Evolutionary conservation across 2,329 filamentous ascomycete species (phyloP).

Genomic region (Claviceps capensis): DNA sequence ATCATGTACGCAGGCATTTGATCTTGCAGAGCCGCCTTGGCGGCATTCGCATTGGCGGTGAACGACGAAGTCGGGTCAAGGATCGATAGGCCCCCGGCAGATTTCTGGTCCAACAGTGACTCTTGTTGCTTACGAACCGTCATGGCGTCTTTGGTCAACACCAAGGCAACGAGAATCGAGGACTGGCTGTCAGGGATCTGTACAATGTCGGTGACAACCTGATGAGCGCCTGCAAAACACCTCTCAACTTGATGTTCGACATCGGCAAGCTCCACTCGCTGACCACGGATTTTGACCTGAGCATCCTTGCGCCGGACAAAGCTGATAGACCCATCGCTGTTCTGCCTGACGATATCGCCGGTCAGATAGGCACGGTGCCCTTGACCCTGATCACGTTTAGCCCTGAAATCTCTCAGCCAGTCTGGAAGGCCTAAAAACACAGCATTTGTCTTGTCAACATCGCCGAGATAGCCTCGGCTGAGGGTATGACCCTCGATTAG

Average conservation of each 20-base stretch:
- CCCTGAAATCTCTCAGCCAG: slow-evolving; percentile 3
- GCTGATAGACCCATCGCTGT: neutral
- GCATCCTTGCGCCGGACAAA: neutral
- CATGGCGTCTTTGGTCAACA: neutral
- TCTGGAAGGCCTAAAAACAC: slow-evolving; percentile 8
- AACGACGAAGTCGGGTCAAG: neutral
- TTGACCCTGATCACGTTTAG: too few species aligned
- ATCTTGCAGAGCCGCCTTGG: neutral
- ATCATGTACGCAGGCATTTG: neutral
- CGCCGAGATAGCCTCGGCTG: slow-evolving; percentile 34
- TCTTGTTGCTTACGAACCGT: too few species aligned
- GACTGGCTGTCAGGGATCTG: neutral
- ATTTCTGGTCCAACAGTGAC: too few species aligned
- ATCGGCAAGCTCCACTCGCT: neutral
- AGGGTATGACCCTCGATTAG: slow-evolving; percentile 30
- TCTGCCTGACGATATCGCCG: neutral
- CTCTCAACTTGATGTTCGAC: neutral
- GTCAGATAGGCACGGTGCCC: neutral
- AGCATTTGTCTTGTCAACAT: slow-evolving; percentile 14
- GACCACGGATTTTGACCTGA: neutral
- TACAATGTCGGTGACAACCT: neutral
- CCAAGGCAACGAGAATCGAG: neutral
- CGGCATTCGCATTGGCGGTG: neutral
- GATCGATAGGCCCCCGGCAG: neutral
- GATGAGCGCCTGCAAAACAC: neutral